phyloP scores from a whole-genome alignment of 2,329 filamentous ascomycete genomes.

The Aspergillus sp. region DNA sequence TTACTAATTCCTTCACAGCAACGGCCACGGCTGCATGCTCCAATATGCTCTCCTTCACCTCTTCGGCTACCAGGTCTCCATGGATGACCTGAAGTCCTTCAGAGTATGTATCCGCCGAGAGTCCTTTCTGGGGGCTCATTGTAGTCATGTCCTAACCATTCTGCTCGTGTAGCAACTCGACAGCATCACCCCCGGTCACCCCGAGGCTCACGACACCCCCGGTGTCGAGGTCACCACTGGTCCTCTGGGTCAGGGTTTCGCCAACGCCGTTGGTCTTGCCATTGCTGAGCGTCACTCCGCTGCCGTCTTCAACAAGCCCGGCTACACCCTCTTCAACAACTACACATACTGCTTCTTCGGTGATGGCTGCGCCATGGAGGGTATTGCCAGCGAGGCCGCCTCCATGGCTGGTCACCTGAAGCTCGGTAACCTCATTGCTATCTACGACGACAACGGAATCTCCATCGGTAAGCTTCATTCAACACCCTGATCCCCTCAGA shows the following conservation, averaged over 20 bases:
- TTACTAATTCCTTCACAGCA: constrained; percentile 57
- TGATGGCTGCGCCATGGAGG: constrained; percentile 98
- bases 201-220: constrained; percentile 93
- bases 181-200: constrained; percentile 91
- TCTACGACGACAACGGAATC: constrained; percentile 99
- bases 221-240: constrained; percentile 98
- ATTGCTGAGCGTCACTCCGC: constrained; percentile 92
- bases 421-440: constrained; percentile 93
- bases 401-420: constrained; percentile 94
- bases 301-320: constrained; percentile 94
- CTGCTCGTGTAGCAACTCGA: constrained; percentile 58
- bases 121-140: background rate
- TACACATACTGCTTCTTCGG: constrained; percentile 96
- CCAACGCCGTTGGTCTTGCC: constrained; percentile 95
- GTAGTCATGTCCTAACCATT: constrained; percentile 10
- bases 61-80: constrained; percentile 81
- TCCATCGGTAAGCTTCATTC: constrained; percentile 61
- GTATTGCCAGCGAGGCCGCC: constrained; percentile 88
- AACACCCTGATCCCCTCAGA: background rate
- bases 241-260: constrained; percentile 94
- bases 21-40: constrained; percentile 99
- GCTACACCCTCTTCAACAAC: constrained; percentile 89
- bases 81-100: constrained; percentile 96
- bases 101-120: constrained; percentile 64
- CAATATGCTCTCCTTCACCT: constrained; percentile 98